Evolutionary conservation across 441 rosid species (phyloP), one percentile per base, ranked within the genome.

Genomic region (Gossypium lobatum): DNA sequence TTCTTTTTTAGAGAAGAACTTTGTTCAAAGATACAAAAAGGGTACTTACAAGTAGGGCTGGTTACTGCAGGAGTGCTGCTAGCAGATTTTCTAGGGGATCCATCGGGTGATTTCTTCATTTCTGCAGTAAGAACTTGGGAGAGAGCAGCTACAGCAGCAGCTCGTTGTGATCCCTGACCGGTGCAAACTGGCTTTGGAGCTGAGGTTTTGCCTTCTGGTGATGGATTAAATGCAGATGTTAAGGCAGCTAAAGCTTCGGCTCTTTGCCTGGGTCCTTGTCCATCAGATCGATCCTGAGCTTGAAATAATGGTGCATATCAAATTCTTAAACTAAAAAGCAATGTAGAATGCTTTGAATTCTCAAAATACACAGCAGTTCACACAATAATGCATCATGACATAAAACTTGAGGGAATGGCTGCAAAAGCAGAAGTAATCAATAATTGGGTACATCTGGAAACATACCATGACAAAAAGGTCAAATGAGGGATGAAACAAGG

Each of bases 91-190:
- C 86, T 75, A 60, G 97, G 95, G 74, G 98, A 89, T 77, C 70
- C 65, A 71, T 84, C 94, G 18, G 95, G 91, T 13, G 97, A 83
- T 81, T 80, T 84, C 77, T 83, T 88, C 87, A 86, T 88, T 77
- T 96, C 99, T 61, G 97, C 98, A 18, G 88, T 88, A 75, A 96
- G 98, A 76, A 93, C 98, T 34, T 84, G 82, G 10, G 98, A 96
- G 73, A 96, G 95, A 82, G 98, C 99, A 57, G 99, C 98, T 48
- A 93, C 97, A 34, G 99, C 99, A 48, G 99, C 99, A 57, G 97
- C 96, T 82, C 97, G 91, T 77, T 96, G 99, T 25, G 98, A 90
- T 75, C 94, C 96, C 79, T 83, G 92, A 64, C 90, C 70, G 0
- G 76, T 23, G 53, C 82, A 84, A 28, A 83, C 54, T 64, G 88